phyloP scores from a whole-genome alignment of 305 asterid genomes.

The Fraxinus floribunda region DNA sequence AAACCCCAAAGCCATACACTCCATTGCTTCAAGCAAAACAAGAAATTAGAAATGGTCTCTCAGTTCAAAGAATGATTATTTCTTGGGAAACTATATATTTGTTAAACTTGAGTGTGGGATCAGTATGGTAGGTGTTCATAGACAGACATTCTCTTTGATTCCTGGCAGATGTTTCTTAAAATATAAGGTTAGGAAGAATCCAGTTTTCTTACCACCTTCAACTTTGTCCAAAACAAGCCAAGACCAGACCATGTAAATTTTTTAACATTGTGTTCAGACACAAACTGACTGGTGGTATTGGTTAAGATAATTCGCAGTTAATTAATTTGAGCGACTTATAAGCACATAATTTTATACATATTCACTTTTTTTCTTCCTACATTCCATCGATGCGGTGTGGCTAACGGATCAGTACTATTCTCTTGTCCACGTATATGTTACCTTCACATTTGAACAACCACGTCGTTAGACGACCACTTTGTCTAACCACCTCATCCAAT shows the following conservation, averaged over 20 bases:
- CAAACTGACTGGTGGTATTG: slow-evolving; percentile 20
- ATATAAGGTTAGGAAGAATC: slow-evolving; percentile 22
- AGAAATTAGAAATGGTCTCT: slow-evolving; percentile 19
- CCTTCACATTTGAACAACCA: not conserved
- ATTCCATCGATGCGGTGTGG: not conserved
- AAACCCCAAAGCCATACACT: slow-evolving; percentile 18
- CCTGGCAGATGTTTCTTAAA: slow-evolving; percentile 26
- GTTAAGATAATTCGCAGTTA: not conserved
- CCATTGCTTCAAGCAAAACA: slow-evolving; percentile 17
- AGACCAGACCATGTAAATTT: slow-evolving; percentile 14
- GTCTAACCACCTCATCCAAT: not conserved
- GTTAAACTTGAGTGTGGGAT: not conserved
- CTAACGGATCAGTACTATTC: not conserved
- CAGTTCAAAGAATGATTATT: slow-evolving; percentile 31
- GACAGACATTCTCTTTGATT: slow-evolving; percentile 73
- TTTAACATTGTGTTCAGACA: slow-evolving; percentile 24
- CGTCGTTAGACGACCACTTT: not conserved
- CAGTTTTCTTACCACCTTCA: slow-evolving; percentile 27
- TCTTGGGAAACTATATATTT: slow-evolving; percentile 14
- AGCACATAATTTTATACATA: not conserved
- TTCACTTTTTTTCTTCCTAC: not conserved
- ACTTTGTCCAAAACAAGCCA: slow-evolving; percentile 30
- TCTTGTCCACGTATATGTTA: not conserved
- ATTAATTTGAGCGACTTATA: not conserved
- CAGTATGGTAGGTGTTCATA: slow-evolving; percentile 24